Evolutionary conservation across 768 basidiomycete species (phyloP).

Genomic region (Mycena capillaripes): DNA sequence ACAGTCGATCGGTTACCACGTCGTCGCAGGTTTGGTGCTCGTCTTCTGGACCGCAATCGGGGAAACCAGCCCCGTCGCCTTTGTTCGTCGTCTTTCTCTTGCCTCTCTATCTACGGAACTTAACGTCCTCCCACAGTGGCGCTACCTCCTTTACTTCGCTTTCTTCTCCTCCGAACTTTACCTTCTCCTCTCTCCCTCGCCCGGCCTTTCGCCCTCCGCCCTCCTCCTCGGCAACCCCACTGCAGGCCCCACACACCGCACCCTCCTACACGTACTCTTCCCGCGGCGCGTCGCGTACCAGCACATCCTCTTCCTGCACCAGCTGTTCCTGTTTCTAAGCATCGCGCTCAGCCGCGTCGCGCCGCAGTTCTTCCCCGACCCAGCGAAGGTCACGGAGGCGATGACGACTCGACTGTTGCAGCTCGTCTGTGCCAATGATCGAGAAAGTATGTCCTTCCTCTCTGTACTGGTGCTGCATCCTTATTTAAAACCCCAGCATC

Average conservation of each 20-base stretch:
- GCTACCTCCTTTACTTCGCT: slow-evolving; percentile 78
- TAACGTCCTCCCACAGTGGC: slow-evolving; percentile 71
- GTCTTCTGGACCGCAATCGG: slow-evolving; percentile 76
- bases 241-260: slow-evolving; percentile 39
- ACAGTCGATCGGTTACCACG: slow-evolving; percentile 75
- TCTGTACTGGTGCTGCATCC: neutral
- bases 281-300: slow-evolving; percentile 81
- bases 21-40: slow-evolving; percentile 69
- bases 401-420: slow-evolving; percentile 60
- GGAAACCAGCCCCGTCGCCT: slow-evolving; percentile 69
- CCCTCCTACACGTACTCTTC: slow-evolving; percentile 60
- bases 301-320: slow-evolving; percentile 83
- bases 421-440: slow-evolving; percentile 61
- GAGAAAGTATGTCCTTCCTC: slow-evolving; percentile 59
- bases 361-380: slow-evolving; percentile 73
- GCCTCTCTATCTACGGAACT: slow-evolving; percentile 8
- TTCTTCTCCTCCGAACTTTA: slow-evolving; percentile 74
- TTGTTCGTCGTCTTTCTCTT: slow-evolving; percentile 61
- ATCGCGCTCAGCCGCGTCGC: slow-evolving; percentile 80
- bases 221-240: slow-evolving; percentile 42
- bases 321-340: slow-evolving; percentile 80
- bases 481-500: slow-evolving; percentile 57
- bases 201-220: slow-evolving; percentile 42
- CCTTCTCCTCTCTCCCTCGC: slow-evolving; percentile 73
- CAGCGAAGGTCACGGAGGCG: slow-evolving; percentile 52